These are phyloP conservation scores for Combretum micranthum DNA, from an alignment of 345 rosid genomes.

Conservation along the genomic window DNA sequence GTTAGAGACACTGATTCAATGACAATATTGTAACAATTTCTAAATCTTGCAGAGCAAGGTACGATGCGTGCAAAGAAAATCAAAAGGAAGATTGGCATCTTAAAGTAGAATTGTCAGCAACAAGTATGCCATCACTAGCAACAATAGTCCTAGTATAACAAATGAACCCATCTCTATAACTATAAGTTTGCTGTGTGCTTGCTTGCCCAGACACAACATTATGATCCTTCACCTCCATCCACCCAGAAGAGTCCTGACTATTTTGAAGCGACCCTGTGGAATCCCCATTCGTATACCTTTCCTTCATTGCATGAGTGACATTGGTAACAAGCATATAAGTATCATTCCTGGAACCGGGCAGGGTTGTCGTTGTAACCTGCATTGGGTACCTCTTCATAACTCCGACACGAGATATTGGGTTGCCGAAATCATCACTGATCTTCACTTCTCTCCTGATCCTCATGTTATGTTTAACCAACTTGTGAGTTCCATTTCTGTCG, in stretches of 20 bases:
- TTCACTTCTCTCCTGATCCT: conserved; percentile 28
- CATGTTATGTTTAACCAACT: conserved; percentile 40
- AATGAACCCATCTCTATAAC: conserved; percentile 27
- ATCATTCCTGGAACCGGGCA: conserved; percentile 28
- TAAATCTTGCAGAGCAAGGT: too few species aligned
- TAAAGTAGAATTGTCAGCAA: conserved; percentile 31
- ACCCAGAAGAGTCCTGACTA: conserved; percentile 52
- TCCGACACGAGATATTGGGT: conserved; percentile 10
- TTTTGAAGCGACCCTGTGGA: conserved; percentile 20
- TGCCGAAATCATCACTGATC: conserved; percentile 29
- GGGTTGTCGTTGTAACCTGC: conserved; percentile 39
- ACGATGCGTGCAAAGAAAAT: neutral
- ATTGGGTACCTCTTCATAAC: conserved; percentile 41
- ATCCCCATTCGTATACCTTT: conserved; percentile 25
- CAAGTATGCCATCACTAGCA: conserved; percentile 35
- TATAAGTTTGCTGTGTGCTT: conserved; percentile 41
- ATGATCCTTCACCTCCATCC: conserved; percentile 80
- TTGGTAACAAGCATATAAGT: conserved; percentile 44
- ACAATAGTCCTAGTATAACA: conserved; percentile 43
- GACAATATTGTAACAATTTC: too few species aligned
- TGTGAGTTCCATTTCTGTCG: conserved; percentile 38
- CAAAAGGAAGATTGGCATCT: conserved; percentile 27
- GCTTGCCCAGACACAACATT: conserved; percentile 50
- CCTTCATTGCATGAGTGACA: conserved; percentile 47
- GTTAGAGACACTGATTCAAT: too few species aligned